Evolutionary conservation across 2,329 filamentous ascomycete genomes (phyloP), one percentile per base, ranked within the genome.

Genomic region (Aspergillus felis): DNA sequence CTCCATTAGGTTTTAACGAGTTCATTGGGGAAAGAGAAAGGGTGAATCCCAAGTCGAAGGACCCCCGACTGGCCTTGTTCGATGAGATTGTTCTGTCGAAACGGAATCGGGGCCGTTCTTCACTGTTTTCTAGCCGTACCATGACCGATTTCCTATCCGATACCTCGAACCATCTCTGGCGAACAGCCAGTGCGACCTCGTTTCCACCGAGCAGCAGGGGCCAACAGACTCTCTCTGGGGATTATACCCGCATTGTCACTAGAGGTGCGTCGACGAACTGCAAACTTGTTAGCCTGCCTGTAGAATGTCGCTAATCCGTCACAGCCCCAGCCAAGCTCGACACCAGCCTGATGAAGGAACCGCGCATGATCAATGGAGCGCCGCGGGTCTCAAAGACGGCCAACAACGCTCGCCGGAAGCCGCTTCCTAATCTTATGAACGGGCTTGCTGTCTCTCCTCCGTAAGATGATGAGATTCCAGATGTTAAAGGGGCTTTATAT

Each of bases 351-450:
- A 96, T 97, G 91, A 91, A 91, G 72, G 92, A 97, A 75, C 92
- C 92, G 29, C 84, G 92, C 57, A 87, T 90, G 61, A 93, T 96
- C 42, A 91, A 96, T 72, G 92, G 92, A 38, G 87, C 92, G n/a
- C 92, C 92, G 28, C 76, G 83, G 57, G 78, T 85, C 17, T 79
- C 81, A 28, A 77, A 76, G 63, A 69, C 72, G 53, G 69, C 71
- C 57, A 76, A 77, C 64, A 77, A 69, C 57, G 74, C 73, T 29
- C 71, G 73, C 52, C 65, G 75, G 56, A 77, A 76, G 62, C 76
- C 75, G 38, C 69, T 78, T 35, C 75, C 75, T 29, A 75, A 76
- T 54, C 66, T 75, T n/a, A 76, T 77, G 68, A 74, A 74, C 56
- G 74, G 74, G 7, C 68, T 74, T 52, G 66, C 70, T 5, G 73